Conservation (phyloP, 345 rosid species). For the Streptanthus diversifolius region DNA sequence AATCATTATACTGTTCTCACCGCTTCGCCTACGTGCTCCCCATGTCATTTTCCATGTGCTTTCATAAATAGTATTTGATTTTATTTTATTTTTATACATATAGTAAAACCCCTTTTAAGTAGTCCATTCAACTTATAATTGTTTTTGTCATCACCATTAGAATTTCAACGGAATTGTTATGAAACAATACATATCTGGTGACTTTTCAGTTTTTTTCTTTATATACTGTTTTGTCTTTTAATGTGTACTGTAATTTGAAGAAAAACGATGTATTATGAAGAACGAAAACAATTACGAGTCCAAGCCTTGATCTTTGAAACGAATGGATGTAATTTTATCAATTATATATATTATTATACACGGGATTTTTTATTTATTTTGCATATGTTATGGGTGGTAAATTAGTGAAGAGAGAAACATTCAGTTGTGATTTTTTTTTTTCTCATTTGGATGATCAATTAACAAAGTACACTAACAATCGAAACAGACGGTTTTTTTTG, state of each 20-base stretch:
- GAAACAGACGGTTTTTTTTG: neutral
- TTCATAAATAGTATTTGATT: neutral
- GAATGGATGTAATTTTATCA: neutral
- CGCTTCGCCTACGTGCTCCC: constrained; percentile 22
- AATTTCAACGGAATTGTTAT: neutral
- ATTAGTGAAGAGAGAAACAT: neutral
- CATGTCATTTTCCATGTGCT: constrained; percentile 24
- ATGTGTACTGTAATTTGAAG: neutral
- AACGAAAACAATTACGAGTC: neutral
- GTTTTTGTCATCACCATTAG: neutral
- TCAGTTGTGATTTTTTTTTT: neutral
- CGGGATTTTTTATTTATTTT: neutral
- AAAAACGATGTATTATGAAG: neutral
- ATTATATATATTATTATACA: neutral
- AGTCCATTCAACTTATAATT: constrained; percentile 3
- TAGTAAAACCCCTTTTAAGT: neutral
- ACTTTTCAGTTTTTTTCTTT: neutral
- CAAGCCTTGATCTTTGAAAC: neutral
- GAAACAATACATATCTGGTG: neutral
- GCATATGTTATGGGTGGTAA: neutral
- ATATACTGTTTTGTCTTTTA: neutral
- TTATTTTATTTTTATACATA: neutral
- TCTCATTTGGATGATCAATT: neutral
- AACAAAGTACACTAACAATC: neutral
- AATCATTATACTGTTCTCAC: constrained; percentile 10